Conservation (phyloP, 2,329 filamentous ascomycete species). For the Magnaporthiopsis rhizophila region DNA sequence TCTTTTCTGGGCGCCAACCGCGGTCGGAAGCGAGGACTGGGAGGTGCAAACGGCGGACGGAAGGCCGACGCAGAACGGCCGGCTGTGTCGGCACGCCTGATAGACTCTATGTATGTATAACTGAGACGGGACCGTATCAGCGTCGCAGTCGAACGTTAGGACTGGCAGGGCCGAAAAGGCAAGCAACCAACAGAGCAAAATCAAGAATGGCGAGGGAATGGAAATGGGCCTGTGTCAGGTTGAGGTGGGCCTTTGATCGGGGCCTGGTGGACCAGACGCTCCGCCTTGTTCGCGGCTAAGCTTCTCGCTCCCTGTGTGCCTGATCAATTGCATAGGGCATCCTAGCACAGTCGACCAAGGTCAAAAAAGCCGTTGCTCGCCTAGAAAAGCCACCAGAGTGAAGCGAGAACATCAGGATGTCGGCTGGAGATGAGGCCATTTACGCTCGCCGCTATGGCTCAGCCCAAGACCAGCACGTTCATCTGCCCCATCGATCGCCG, state of each 20-base stretch:
- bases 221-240: not conserved
- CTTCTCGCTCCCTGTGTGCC: not conserved
- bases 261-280: not conserved
- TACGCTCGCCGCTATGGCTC: too few species aligned
- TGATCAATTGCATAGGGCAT: not conserved
- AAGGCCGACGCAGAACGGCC: conserved; percentile 11
- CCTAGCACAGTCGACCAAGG: not conserved
- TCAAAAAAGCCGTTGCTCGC: not conserved
- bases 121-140: not conserved
- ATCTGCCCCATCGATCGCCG: not conserved
- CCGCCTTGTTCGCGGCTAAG: not conserved
- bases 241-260: not conserved
- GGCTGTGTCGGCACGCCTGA: conserved; percentile 9
- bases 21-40: conserved; percentile 13
- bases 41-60: conserved; percentile 10
- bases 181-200: not conserved
- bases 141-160: not conserved
- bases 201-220: not conserved
- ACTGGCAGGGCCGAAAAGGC: not conserved
- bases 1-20: conserved; percentile 23
- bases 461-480: too few species aligned
- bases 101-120: not conserved
- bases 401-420: not conserved
- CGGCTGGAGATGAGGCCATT: not conserved
- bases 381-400: not conserved